phyloP scores from a whole-genome alignment of 1,284 basidiomycete species.

The Malassezia sp. region DNA sequence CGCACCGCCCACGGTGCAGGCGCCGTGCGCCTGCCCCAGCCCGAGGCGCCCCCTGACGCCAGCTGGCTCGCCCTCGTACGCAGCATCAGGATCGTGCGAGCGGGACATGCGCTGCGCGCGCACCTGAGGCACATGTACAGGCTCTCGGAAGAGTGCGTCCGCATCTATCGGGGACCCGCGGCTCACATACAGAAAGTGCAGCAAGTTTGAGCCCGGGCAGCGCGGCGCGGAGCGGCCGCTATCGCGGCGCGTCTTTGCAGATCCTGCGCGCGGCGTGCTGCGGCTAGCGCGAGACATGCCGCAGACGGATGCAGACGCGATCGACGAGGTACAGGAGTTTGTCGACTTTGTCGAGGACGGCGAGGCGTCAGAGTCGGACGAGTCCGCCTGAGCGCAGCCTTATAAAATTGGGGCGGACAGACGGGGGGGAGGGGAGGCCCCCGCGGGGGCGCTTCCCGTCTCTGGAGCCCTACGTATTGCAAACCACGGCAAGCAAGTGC shows the following conservation, averaged over 20 bases:
- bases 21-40: too few species aligned
- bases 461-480: too few species aligned
- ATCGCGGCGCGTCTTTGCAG: conserved; percentile 19
- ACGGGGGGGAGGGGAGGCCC: too few species aligned
- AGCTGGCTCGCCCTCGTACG: conserved; percentile 19
- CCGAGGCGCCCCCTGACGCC: background rate
- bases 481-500: too few species aligned
- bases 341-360: background rate
- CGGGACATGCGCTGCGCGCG: conserved; percentile 25
- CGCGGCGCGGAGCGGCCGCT: conserved; percentile 26
- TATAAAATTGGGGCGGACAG: too few species aligned
- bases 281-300: conserved; percentile 18
- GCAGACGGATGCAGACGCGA: conserved; percentile 19
- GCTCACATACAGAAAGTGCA: conserved; percentile 12
- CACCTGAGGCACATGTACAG: conserved; percentile 37
- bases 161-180: too few species aligned
- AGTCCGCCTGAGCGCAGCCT: too few species aligned
- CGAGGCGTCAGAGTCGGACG: background rate
- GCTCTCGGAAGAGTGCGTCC: conserved; percentile 24
- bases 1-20: too few species aligned
- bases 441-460: too few species aligned
- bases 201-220: conserved; percentile 31
- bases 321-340: conserved; percentile 2
- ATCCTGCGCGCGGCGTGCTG: conserved; percentile 24
- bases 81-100: conserved; percentile 26